These are phyloP conservation scores for Exophiala spinifera DNA, from an alignment of 2,329 filamentous ascomycete species.

Conservation along the genomic window DNA sequence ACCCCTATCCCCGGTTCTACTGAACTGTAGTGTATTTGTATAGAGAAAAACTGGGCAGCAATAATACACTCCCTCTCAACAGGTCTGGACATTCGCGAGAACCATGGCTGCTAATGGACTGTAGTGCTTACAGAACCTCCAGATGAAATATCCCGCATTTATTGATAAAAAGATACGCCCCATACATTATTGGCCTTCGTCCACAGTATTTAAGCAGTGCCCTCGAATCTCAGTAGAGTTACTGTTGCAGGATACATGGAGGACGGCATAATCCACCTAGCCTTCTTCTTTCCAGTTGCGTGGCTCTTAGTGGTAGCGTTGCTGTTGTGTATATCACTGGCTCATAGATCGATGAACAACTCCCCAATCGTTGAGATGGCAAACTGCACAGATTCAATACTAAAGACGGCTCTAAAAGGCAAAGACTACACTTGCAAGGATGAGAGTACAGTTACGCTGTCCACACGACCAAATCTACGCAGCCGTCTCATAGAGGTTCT, in stretches of 20 bases:
- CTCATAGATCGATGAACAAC: background rate
- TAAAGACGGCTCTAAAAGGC: background rate
- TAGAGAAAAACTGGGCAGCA: background rate
- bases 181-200: background rate
- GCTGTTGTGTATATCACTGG: background rate
- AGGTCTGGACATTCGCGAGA: background rate
- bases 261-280: background rate
- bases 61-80: background rate
- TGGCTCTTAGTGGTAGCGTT: background rate
- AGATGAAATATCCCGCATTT: background rate
- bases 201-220: background rate
- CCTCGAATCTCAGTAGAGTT: background rate
- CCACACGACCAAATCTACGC: background rate
- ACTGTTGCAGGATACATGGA: background rate
- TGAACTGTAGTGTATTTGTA: background rate
- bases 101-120: background rate
- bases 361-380: background rate
- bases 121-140: background rate
- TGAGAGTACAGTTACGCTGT: background rate
- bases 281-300: background rate
- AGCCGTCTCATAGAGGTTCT: background rate
- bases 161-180: background rate
- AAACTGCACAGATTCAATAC: background rate
- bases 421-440: background rate
- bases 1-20: no score